Conservation (phyloP, 495 filamentous ascomycete species). For the Chlorociboria aeruginascens region DNA sequence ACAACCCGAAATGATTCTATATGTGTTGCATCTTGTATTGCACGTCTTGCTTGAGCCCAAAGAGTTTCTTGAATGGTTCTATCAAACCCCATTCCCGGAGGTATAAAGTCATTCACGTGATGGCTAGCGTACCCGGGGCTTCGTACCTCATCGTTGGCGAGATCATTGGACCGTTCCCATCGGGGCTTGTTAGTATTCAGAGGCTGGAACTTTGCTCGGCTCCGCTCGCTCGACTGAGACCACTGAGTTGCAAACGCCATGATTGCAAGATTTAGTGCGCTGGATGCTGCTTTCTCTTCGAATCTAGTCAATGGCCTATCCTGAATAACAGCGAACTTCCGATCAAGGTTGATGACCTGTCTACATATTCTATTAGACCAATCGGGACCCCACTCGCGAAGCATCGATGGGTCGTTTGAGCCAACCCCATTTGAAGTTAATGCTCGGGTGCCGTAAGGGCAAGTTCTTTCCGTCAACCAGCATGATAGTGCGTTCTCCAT, state of each 20-base stretch:
- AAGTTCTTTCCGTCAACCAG: slow-evolving; percentile 35
- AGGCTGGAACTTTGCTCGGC: slow-evolving; percentile 1
- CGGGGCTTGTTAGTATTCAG: neutral
- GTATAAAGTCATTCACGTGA: neutral
- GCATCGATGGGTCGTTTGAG: neutral
- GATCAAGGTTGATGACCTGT: slow-evolving; percentile 31
- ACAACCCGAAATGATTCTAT: slow-evolving; percentile 33
- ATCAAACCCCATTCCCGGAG: slow-evolving; percentile 19
- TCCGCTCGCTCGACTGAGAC: slow-evolving; percentile 20
- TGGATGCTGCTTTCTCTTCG: slow-evolving; percentile 27
- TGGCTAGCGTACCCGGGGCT: neutral
- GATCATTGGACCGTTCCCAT: no score
- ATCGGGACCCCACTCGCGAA: slow-evolving; percentile 25
- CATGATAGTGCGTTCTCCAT: slow-evolving; percentile 36
- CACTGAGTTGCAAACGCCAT: slow-evolving; percentile 38
- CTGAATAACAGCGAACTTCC: slow-evolving; percentile 20
- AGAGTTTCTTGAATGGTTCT: slow-evolving; percentile 25
- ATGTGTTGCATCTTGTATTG: slow-evolving; percentile 23
- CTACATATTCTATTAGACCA: slow-evolving; percentile 34
- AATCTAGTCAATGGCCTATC: slow-evolving; percentile 22
- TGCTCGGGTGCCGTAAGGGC: slow-evolving; percentile 28
- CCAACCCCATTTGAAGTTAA: neutral
- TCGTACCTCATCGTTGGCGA: neutral
- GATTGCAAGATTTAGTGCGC: slow-evolving; percentile 28
- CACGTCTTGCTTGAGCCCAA: slow-evolving; percentile 33